Percentiles rank a stretch among this genome's conserved stretches.
phyloP scores from a whole-genome alignment of 192 early-diverging fungal genomes.

The Dissophora globulifera region DNA sequence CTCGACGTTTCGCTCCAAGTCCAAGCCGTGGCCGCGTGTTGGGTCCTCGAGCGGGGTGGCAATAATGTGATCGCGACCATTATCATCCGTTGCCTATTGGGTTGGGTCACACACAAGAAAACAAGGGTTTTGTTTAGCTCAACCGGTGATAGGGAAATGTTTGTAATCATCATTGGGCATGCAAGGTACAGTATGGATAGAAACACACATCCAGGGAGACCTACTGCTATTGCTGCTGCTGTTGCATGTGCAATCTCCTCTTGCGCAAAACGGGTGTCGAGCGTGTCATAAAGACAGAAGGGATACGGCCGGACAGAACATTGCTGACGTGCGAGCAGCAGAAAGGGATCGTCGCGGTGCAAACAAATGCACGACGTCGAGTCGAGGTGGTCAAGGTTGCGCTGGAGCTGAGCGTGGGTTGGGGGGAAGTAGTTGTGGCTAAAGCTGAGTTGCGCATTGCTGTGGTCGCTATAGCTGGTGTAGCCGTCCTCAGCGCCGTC shows the following conservation, averaged over 20 bases:
- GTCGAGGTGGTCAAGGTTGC: neutral
- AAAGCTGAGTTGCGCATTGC: neutral
- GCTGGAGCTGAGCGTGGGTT: too few relatives aligned
- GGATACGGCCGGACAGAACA: slow-evolving; percentile 4
- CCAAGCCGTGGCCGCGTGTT: neutral
- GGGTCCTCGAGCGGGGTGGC: neutral
- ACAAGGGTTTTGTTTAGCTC: neutral
- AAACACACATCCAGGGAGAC: too few relatives aligned
- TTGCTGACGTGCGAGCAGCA: neutral
- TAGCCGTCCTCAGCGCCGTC: neutral
- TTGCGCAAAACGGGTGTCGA: neutral
- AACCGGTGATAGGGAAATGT: neutral
- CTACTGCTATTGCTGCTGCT: too few relatives aligned
- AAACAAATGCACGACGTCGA: slow-evolving; percentile 11
- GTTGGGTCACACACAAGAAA: too few relatives aligned
- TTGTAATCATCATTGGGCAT: too few relatives aligned
- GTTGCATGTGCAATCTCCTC: neutral
- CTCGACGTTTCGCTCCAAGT: neutral
- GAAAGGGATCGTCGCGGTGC: neutral
- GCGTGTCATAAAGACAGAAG: slow-evolving; percentile 6
- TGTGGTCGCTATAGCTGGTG: neutral
- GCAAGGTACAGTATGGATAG: too few relatives aligned
- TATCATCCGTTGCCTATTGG: neutral
- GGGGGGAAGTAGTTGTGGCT: neutral
- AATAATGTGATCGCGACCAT: slow-evolving; percentile 6